These are phyloP conservation scores for Penicillium flavigenum DNA, from an alignment of 495 filamentous ascomycete genomes.

Conservation along the genomic window DNA sequence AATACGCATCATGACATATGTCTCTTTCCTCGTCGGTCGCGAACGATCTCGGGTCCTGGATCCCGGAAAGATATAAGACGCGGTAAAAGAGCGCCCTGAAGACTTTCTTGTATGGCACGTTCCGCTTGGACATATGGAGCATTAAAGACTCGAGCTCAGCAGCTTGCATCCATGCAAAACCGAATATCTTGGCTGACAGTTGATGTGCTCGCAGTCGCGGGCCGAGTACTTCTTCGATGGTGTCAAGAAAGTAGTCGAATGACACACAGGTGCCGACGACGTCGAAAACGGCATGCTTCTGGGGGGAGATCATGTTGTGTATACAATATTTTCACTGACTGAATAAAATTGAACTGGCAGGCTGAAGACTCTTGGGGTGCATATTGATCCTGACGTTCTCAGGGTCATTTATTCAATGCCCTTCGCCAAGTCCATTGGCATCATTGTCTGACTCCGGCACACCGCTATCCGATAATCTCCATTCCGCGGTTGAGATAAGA, in stretches of 20 bases:
- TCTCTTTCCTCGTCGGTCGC: conserved; percentile 39
- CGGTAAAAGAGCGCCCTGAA: conserved; percentile 42
- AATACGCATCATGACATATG: conserved; percentile 30
- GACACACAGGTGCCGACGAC: conserved; percentile 47
- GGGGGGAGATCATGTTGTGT: not conserved
- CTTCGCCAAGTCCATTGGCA: not conserved
- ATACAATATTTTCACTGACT: not conserved
- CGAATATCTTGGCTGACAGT: conserved; percentile 37
- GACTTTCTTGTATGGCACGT: conserved; percentile 35
- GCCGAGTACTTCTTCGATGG: conserved; percentile 33
- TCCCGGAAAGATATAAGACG: conserved; percentile 37
- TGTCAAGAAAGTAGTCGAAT: conserved; percentile 36
- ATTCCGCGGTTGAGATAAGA: not conserved
- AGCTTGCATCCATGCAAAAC: conserved; percentile 43
- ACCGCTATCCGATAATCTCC: not conserved
- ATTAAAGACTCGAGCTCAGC: conserved; percentile 46
- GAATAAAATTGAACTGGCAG: not conserved
- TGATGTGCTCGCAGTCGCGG: conserved; percentile 27
- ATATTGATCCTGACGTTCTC: not conserved
- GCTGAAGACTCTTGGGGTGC: not conserved
- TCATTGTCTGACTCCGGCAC: not conserved
- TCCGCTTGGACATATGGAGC: conserved; percentile 41
- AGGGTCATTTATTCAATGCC: not conserved
- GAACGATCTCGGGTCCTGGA: conserved; percentile 35
- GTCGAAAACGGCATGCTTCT: conserved; percentile 46